Conservation (phyloP, 2,329 filamentous ascomycete species). For the Hortaea werneckii region DNA sequence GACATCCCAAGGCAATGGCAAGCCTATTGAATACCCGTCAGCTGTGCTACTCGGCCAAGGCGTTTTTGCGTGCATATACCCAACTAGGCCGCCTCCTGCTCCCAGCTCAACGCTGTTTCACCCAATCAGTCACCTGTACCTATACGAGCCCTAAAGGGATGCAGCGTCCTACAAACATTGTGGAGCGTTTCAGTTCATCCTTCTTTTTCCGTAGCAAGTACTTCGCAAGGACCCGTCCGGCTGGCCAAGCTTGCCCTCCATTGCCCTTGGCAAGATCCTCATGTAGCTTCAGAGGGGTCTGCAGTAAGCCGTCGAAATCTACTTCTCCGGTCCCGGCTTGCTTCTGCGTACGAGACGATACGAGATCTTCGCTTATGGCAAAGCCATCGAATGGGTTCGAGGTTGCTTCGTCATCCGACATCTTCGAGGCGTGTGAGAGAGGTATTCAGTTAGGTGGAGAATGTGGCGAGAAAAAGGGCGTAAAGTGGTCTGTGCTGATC, state of each 20-base stretch:
- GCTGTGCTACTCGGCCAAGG: neutral
- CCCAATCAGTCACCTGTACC: slow-evolving; percentile 8
- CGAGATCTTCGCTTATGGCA: slow-evolving; percentile 44
- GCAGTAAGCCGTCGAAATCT: slow-evolving; percentile 64
- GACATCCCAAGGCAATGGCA: slow-evolving; percentile 48
- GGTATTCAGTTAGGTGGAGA: neutral
- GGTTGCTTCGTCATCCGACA: slow-evolving; percentile 4
- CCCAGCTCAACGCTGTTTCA: slow-evolving; percentile 70
- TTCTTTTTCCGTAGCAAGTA: slow-evolving; percentile 71
- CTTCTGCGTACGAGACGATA: slow-evolving; percentile 44
- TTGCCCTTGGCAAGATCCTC: slow-evolving; percentile 83
- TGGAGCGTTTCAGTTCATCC: slow-evolving; percentile 51
- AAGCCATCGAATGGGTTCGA: slow-evolving; percentile 13
- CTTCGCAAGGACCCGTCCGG: slow-evolving; percentile 76
- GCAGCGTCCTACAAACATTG: slow-evolving; percentile 52
- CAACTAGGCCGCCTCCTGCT: slow-evolving; percentile 82
- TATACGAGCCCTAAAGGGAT: neutral
- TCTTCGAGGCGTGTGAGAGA: neutral
- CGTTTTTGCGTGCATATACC: slow-evolving; percentile 22
- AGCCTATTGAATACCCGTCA: slow-evolving; percentile 31
- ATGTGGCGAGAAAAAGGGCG: neutral
- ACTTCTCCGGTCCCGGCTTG: slow-evolving; percentile 41
- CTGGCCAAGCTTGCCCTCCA: slow-evolving; percentile 89
- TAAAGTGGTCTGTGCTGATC: neutral
- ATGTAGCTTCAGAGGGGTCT: slow-evolving; percentile 58